These are phyloP conservation scores for Calycina herbarum DNA, from an alignment of 2,329 filamentous ascomycete species.

Conservation along the genomic window DNA sequence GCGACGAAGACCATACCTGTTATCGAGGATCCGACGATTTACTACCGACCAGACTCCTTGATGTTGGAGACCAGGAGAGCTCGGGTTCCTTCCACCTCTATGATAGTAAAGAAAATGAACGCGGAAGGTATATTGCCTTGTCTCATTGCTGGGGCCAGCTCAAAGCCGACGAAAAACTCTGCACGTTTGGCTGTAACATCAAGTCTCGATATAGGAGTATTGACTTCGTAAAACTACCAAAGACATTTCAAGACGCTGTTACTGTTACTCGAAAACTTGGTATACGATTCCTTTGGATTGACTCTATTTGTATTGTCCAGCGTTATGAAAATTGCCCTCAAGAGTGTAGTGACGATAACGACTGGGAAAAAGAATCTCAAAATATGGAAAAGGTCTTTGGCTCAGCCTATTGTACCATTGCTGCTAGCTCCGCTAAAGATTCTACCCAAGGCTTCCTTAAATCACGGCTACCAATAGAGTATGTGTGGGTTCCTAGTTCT, in stretches of 20 bases:
- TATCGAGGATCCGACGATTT: no score
- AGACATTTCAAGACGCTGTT: slow-evolving; percentile 21
- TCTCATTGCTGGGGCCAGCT: slow-evolving; percentile 21
- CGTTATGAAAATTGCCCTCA: slow-evolving; percentile 14
- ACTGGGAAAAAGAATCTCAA: neutral
- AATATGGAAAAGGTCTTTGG: neutral
- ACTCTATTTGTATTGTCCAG: slow-evolving; percentile 26
- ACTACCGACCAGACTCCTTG: neutral
- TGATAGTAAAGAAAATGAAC: slow-evolving; percentile 10
- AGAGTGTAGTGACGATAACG: slow-evolving; percentile 15
- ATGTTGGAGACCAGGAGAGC: neutral
- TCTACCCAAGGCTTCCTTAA: slow-evolving; percentile 14
- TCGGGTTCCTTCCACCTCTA: slow-evolving; percentile 7
- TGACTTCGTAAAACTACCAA: slow-evolving; percentile 5
- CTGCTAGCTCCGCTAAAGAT: neutral
- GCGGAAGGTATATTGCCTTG: slow-evolving; percentile 22
- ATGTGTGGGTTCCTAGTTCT: neutral
- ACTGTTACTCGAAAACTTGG: slow-evolving; percentile 9
- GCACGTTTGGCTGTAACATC: slow-evolving; percentile 3
- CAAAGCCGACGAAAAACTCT: slow-evolving; percentile 5
- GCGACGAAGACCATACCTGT: no score
- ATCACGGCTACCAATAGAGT: neutral
- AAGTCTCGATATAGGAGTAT: slow-evolving; percentile 9
- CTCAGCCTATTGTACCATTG: neutral
- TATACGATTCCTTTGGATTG: slow-evolving; percentile 22